phyloP scores from a whole-genome alignment of 345 rosid genomes.

The Gossypium arboreum region DNA sequence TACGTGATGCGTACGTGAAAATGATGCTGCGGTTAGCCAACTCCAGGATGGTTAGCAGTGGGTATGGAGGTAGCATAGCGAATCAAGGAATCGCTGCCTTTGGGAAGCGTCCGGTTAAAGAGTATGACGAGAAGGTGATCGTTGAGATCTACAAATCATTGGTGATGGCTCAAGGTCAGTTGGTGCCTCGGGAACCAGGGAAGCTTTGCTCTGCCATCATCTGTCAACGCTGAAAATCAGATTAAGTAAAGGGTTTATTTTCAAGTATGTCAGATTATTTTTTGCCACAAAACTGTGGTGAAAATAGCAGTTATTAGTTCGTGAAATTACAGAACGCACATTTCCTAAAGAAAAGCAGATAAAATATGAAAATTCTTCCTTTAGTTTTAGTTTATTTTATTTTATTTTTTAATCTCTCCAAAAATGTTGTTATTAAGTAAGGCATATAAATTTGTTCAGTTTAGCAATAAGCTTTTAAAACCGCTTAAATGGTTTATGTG shows the following conservation, averaged over 20 bases:
- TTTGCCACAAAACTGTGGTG: neutral
- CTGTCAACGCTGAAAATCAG: conserved; percentile 9
- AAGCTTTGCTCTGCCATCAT: conserved; percentile 25
- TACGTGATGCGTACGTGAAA: conserved; percentile 55
- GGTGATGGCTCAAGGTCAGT: conserved; percentile 42
- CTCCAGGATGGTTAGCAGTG: conserved; percentile 24
- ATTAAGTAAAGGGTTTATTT: neutral
- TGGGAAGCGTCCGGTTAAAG: conserved; percentile 34
- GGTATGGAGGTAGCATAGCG: conserved; percentile 25
- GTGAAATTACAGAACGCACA: neutral
- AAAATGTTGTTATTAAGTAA: neutral
- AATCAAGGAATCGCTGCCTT: conserved; percentile 15
- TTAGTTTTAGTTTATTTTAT: neutral
- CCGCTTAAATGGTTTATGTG: neutral
- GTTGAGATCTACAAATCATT: conserved; percentile 66
- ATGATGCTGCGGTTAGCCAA: conserved; percentile 52
- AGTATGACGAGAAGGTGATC: conserved; percentile 56
- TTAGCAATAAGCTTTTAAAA: conserved; percentile 3
- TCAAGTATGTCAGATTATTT: neutral
- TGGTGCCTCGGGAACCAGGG: conserved; percentile 36
- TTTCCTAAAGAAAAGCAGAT: neutral
- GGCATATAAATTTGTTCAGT: neutral
- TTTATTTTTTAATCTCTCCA: neutral
- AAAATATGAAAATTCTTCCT: neutral
- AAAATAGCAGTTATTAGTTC: neutral